phyloP scores from a whole-genome alignment of 2,329 filamentous ascomycete genomes.

The Ampelomyces quisqualis region DNA sequence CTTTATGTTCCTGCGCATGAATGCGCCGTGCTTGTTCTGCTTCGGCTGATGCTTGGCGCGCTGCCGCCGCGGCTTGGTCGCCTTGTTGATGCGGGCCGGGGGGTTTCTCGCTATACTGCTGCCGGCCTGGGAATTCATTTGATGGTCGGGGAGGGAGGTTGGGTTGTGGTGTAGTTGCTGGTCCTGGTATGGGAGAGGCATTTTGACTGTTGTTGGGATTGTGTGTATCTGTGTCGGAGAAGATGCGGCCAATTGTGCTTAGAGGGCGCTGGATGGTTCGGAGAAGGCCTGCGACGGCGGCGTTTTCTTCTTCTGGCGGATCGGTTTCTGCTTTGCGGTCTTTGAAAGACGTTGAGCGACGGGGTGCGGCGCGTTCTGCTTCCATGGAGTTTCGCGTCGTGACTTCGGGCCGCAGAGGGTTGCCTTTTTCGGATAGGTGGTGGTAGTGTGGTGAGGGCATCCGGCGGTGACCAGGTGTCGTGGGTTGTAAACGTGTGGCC shows the following conservation, averaged over 20 bases:
- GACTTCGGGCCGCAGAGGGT: constrained; percentile 57
- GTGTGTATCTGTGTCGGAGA: constrained; percentile 65
- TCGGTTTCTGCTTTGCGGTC: constrained; percentile 24
- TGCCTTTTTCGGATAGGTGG: constrained; percentile 52
- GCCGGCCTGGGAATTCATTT: constrained; percentile 30
- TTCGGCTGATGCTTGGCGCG: constrained; percentile 86
- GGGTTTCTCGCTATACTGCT: constrained; percentile 13
- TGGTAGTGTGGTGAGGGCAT: constrained; percentile 48
- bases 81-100: constrained; percentile 29
- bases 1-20: constrained; percentile 79
- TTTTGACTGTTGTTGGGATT: neutral
- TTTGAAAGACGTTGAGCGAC: constrained; percentile 57
- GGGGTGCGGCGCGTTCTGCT: constrained; percentile 59
- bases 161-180: constrained; percentile 31
- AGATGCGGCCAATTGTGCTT: constrained; percentile 90
- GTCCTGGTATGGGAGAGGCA: constrained; percentile 45
- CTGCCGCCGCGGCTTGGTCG: constrained; percentile 62
- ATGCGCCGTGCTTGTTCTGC: constrained; percentile 82
- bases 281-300: constrained; percentile 80
- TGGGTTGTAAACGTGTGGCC: constrained; percentile 19
- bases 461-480: constrained; percentile 33
- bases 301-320: constrained; percentile 65
- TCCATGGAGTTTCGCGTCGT: constrained; percentile 62
- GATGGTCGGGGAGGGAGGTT: constrained; percentile 51
- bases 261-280: constrained; percentile 89